Percentiles rank a stretch among this genome's conserved stretches.
Conservation (phyloP, 139 green algal genomes). For the Deuterostichococcus epilithicus region DNA sequence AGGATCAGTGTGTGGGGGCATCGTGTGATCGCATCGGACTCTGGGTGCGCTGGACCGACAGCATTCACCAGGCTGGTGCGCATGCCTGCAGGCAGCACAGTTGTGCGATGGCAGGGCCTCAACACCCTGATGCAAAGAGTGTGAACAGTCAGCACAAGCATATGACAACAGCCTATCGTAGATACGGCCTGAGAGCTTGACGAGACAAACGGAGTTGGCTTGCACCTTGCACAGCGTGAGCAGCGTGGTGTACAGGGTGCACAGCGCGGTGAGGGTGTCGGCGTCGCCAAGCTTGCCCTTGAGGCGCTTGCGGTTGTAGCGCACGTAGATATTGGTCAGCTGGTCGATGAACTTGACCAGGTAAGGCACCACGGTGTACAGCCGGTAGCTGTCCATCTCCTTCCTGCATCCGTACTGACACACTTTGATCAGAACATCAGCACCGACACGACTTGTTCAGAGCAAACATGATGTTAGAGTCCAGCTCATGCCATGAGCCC, state of each 20-base stretch:
- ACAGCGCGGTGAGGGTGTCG: slow-evolving; percentile 66
- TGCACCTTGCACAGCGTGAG: slow-evolving; percentile 76
- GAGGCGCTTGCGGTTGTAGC: slow-evolving; percentile 94
- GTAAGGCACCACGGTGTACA: slow-evolving; percentile 95
- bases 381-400: slow-evolving; percentile 96
- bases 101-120: background rate
- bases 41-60: background rate
- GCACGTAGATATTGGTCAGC: slow-evolving; percentile 98
- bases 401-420: slow-evolving; percentile 11
- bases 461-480: background rate
- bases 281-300: slow-evolving; percentile 70
- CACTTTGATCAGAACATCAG: background rate
- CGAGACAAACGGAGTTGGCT: background rate
- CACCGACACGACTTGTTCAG: background rate
- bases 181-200: background rate
- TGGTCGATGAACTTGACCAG: slow-evolving; percentile 94
- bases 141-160: background rate
- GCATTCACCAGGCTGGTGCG: background rate
- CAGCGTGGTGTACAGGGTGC: slow-evolving; percentile 82
- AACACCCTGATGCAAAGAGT: background rate
- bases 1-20: too few relatives aligned
- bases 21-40: too few relatives aligned
- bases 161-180: background rate
- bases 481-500: too few relatives aligned
- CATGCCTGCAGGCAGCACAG: background rate